A percentile compares a stretch with the other conserved stretches of the same genome.
These are phyloP conservation scores for Cadophora sp. DNA, from an alignment of 2,329 filamentous ascomycete species.

Conservation along the genomic window DNA sequence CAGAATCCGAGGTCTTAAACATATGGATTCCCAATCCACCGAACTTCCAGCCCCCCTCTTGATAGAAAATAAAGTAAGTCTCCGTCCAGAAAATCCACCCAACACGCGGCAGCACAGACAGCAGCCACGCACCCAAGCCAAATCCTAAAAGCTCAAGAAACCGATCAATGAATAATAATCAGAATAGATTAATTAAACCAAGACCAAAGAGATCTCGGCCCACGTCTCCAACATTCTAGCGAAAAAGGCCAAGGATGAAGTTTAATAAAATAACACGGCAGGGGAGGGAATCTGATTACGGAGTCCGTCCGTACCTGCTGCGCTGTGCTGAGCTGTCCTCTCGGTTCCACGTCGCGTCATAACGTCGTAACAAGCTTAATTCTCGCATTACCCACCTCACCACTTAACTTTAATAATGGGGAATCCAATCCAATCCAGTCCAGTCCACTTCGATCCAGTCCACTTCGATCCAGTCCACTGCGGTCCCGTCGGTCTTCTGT, in stretches of 20 bases:
- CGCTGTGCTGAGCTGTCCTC: background rate
- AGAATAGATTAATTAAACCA: background rate
- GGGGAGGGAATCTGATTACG: background rate
- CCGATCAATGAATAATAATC: background rate
- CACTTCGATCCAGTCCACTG: no score
- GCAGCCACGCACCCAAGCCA: background rate
- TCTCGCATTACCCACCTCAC: conserved; percentile 11
- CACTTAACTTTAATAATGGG: background rate
- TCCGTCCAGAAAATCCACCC: background rate
- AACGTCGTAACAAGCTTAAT: conserved; percentile 29
- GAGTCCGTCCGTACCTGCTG: background rate
- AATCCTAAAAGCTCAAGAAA: background rate
- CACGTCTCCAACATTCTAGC: background rate
- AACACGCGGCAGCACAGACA: conserved; percentile 4
- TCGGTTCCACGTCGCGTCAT: conserved; percentile 22
- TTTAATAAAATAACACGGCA: background rate
- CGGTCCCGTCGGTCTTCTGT: conserved; percentile 3
- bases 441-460: no score
- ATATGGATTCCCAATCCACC: no score
- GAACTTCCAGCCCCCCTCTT: background rate
- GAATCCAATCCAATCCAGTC: no score
- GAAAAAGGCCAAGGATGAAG: background rate
- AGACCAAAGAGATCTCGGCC: background rate
- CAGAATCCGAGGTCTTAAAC: background rate
- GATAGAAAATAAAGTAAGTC: background rate